phyloP scores from a whole-genome alignment of 202 grass and related monocot species.

The Panicum virgatum region DNA sequence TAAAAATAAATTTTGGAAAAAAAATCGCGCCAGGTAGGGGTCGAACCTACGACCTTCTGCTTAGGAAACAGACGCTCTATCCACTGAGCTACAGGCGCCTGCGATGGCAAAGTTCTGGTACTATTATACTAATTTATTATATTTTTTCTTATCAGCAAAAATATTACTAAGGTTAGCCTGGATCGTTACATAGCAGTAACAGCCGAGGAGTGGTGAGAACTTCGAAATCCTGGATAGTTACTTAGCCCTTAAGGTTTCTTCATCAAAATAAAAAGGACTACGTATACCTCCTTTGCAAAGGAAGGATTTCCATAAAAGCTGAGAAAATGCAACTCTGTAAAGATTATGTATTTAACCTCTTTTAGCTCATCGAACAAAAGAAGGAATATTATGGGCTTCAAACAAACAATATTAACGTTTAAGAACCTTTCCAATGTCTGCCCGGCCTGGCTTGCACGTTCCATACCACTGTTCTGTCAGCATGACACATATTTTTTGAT shows the following conservation, averaged over 20 bases:
- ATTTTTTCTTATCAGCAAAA: too few species aligned
- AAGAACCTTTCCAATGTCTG: not conserved
- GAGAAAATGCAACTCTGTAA: not conserved
- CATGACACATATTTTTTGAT: constrained; percentile 2
- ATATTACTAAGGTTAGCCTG: too few species aligned
- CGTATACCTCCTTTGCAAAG: not conserved
- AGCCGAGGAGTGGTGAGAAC: not conserved
- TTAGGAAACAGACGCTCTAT: constrained; percentile 87
- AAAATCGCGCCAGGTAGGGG: constrained; percentile 10
- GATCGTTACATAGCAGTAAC: too few species aligned
- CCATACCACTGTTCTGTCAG: not conserved
- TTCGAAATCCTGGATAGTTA: not conserved
- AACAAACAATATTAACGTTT: not conserved
- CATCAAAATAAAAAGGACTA: not conserved
- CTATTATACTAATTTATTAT: too few species aligned
- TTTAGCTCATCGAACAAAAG: not conserved
- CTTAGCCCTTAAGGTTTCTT: constrained; percentile 37
- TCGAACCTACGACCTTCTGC: constrained; percentile 43
- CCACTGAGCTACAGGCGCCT: constrained; percentile 74
- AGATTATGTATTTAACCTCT: not conserved
- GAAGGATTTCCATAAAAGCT: not conserved
- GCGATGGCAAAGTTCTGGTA: too few species aligned
- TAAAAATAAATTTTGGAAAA: not conserved
- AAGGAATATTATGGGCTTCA: constrained; percentile 13
- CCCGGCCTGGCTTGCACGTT: not conserved